Evolutionary conservation across 805 yeast species (phyloP), one percentile per base, ranked within the genome.

Genomic region (Suhomyces pyralidae): DNA sequence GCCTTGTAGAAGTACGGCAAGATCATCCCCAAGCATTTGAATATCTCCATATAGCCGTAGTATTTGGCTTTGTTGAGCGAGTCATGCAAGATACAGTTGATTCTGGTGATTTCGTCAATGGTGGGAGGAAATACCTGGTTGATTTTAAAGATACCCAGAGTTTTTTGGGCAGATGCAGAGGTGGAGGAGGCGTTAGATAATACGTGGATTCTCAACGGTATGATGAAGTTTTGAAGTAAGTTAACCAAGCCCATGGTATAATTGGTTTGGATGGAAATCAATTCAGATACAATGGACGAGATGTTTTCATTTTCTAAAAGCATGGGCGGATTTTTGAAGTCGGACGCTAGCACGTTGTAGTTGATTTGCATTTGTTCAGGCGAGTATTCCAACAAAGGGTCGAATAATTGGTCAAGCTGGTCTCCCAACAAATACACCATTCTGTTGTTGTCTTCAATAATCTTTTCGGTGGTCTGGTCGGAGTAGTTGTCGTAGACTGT

Each of bases 1-100:
- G 97, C 96, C 63, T 91, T 89, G 71, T 89, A 93, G 66, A 91
- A 93, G 66, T 90, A 90, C 0, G 97, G 97, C 14, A 93, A 78
- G 0, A 94, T 84, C 49, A 83, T 79, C 3, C 91, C 94, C 63
- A 96, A 81, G 0, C 93, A 96, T 55, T 82, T 85, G 54, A 93
- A 68, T 3, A 90, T 76, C 67, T 93, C 97, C 49, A 80, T 78
- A 48, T 86, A 81, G 2, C 97, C 97, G 63, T 68, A 82, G 0
- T 85, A 82, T 2, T 74, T 62, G 0, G 97, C 93, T 14, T 79
- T 68, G 53, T 82, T 81, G 51, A 93, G 69, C 20, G 94, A 82
- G 58, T 88, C 96, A 55, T 88, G 80, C 53, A 90, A 82, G 4
- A 93, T 84, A 63, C 96, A 89, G 64, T 92, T 92, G 40, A 93